Percentiles rank a stretch among this genome's conserved stretches.
phyloP scores from a whole-genome alignment of 1,139 yeast genomes.

The Meyerozyma elateridarum region DNA sequence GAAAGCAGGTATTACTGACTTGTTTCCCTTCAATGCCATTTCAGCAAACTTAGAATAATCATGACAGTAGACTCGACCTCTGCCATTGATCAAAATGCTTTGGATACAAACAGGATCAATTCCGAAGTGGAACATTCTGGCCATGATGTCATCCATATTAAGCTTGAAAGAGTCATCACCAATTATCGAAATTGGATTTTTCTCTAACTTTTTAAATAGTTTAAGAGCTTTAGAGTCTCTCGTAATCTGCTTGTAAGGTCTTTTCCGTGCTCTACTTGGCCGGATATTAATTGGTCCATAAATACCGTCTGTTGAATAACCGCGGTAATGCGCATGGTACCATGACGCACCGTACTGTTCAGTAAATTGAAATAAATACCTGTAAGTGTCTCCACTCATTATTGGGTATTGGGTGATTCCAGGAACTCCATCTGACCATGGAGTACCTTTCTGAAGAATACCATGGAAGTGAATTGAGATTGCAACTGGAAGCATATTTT shows the following conservation, averaged over 20 bases:
- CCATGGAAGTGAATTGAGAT: slow-evolving; percentile 48
- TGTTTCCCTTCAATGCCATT: slow-evolving; percentile 11
- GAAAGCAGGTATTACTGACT: slow-evolving; percentile 9
- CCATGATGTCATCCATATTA: slow-evolving; percentile 21
- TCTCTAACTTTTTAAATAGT: slow-evolving; percentile 17
- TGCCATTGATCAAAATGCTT: slow-evolving; percentile 29
- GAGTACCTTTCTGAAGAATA: slow-evolving; percentile 33
- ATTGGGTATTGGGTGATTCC: slow-evolving; percentile 40
- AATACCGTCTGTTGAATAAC: slow-evolving; percentile 47
- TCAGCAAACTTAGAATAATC: slow-evolving; percentile 12
- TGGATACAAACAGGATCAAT: slow-evolving; percentile 32
- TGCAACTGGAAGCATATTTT: slow-evolving; percentile 25
- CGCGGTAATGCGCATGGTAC: slow-evolving; percentile 49
- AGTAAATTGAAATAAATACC: slow-evolving; percentile 34
- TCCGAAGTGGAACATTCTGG: slow-evolving; percentile 24
- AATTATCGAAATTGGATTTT: slow-evolving; percentile 18
- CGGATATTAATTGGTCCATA: slow-evolving; percentile 33
- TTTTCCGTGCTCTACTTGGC: slow-evolving; percentile 17
- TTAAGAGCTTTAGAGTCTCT: slow-evolving; percentile 12
- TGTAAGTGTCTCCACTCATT: slow-evolving; percentile 27
- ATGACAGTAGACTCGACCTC: slow-evolving; percentile 27
- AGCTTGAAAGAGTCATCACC: slow-evolving; percentile 25
- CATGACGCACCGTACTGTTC: slow-evolving; percentile 44
- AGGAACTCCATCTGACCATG: slow-evolving; percentile 42
- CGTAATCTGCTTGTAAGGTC: slow-evolving; percentile 23